Base-by-base conservation (phyloP, 805 yeast genomes). In the Cyberlindnera bimundalis region DNA sequence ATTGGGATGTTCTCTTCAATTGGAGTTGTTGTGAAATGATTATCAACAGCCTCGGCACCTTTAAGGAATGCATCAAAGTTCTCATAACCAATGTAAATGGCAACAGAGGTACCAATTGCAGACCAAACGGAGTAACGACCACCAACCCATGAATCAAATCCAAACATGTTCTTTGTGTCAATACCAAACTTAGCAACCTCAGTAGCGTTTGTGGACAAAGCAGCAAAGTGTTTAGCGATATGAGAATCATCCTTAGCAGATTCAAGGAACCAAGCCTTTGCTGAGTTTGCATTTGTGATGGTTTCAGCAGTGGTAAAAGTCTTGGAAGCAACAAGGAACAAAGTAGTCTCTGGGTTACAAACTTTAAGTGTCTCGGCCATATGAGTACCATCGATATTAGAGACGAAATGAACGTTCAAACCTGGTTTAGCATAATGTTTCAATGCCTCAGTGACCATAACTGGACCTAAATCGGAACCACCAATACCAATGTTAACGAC, bases 91-190 rank as follows among this genome's bases (percentile, higher is more conserved):
- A 93, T 83, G 79, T 84, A 93, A 55, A 93, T 70, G 57, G 96
- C 95, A 50, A 93, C 91, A 21, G 96, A 86, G 56, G 93, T 79
- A 48, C 99, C 99, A 66, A 93, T 93, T 50, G 99, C 95, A 31
- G 96, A 86, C 99, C 99, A 93, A 48, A 93, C 99, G n/a, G 99
- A 93, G 81, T 93, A 93, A 70, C 99, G 84, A 64, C 99, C 99
- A 62, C 99, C 99, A 51, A 93, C 99, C 99, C 99, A 93, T 71
- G 73, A 83, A 67, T 90, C 96, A 60, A 93, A 93, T 50, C 95
- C 98, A 68, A 93, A 93, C 99, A 93, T 93, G 76, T 93, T 93
- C 66, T 80, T 84, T 64, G 96, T 80, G 73, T 93, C 98, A 55
- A 93, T 93, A 61, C 99, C 99, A 59, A 93, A 93, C 71, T 87